Percentiles rank a stretch among this genome's conserved stretches.
Evolutionary conservation across 2,329 filamentous ascomycete species (phyloP).

Genomic region (Colletotrichum orchidophilum): DNA sequence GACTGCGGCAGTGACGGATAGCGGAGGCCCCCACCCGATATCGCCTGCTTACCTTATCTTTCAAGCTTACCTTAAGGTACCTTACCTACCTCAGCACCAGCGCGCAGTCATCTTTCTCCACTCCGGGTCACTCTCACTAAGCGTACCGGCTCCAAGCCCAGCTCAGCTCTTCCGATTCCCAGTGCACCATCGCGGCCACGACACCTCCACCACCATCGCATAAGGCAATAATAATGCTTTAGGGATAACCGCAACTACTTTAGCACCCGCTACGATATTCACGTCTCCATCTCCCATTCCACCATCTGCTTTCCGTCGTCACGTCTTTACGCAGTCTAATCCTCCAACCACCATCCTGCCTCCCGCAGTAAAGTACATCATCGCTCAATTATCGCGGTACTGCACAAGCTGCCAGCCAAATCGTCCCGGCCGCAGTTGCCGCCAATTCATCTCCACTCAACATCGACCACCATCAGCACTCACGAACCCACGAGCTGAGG

Average conservation of each 20-base stretch:
- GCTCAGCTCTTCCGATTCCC: conserved; percentile 2
- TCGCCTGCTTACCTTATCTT: too few species aligned
- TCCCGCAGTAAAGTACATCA: background rate
- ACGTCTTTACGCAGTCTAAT: background rate
- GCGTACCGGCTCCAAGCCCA: background rate
- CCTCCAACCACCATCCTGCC: background rate
- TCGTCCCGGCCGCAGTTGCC: background rate
- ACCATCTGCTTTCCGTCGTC: background rate
- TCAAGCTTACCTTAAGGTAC: background rate
- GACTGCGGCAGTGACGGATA: background rate
- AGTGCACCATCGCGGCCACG: conserved; percentile 6
- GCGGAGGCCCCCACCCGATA: background rate
- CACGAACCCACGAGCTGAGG: background rate
- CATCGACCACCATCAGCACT: background rate
- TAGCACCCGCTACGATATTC: background rate
- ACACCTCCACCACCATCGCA: background rate
- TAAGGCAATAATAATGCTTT: background rate
- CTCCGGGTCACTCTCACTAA: background rate
- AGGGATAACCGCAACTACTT: conserved; percentile 1
- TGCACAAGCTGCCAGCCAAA: background rate
- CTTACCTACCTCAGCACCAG: background rate
- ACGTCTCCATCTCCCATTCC: background rate
- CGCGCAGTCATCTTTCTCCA: background rate
- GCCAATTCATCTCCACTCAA: background rate
- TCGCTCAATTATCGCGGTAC: background rate